Evolutionary conservation across 345 rosid genomes (phyloP).

Genomic region (Brassica rapa): DNA sequence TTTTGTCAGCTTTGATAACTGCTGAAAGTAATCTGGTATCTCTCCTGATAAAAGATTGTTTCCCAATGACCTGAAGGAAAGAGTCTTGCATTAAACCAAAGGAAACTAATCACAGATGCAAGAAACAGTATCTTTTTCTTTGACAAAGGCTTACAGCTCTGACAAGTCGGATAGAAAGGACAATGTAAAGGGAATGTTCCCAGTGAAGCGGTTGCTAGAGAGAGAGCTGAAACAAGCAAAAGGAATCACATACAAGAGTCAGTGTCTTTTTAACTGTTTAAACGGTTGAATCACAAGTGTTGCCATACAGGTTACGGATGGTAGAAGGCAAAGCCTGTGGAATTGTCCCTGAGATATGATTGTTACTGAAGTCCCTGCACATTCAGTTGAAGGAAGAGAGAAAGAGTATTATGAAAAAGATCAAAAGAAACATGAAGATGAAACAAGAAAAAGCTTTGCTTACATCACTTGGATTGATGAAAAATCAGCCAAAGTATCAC

Average conservation of each 20-base stretch:
- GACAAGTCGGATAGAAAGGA: slow-evolving; percentile 48
- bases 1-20: slow-evolving; percentile 51
- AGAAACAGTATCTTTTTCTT: slow-evolving; percentile 7
- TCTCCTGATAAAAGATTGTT: slow-evolving; percentile 64
- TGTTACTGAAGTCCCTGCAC: slow-evolving; percentile 84
- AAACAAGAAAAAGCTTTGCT: slow-evolving; percentile 38
- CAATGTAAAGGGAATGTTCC: slow-evolving; percentile 59
- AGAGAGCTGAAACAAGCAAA: slow-evolving; percentile 53
- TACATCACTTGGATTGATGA: slow-evolving; percentile 70
- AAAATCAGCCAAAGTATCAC: slow-evolving; percentile 52
- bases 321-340: slow-evolving; percentile 72
- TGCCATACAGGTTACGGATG: slow-evolving; percentile 56
- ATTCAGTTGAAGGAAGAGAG: slow-evolving; percentile 25
- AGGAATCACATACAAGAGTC: neutral
- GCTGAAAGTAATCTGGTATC: slow-evolving; percentile 78
- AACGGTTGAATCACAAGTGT: slow-evolving; percentile 14
- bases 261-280: slow-evolving; percentile 2
- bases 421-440: slow-evolving; percentile 1
- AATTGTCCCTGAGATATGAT: slow-evolving; percentile 78
- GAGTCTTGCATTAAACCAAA: neutral
- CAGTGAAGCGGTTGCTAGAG: slow-evolving; percentile 60
- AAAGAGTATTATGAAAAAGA: neutral
- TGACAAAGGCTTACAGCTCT: slow-evolving; percentile 52
- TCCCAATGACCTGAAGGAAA: slow-evolving; percentile 58
- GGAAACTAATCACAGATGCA: neutral